phyloP scores from a whole-genome alignment of 2,329 filamentous ascomycete genomes.

The Cytospora piceicola region DNA sequence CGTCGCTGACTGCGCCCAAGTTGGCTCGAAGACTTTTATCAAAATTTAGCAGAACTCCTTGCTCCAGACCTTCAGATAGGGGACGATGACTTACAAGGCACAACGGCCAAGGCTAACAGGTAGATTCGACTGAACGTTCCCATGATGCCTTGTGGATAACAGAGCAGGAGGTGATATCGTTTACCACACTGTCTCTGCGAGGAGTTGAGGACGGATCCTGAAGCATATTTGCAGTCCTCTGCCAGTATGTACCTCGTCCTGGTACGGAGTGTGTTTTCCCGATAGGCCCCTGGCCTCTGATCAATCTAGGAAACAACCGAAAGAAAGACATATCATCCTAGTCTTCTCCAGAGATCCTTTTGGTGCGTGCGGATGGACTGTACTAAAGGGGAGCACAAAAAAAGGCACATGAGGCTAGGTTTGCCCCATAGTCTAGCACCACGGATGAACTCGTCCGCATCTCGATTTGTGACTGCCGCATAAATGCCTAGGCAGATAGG shows the following conservation, averaged over 20 bases:
- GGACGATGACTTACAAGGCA: conserved; percentile 15
- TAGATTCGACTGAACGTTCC: conserved; percentile 13
- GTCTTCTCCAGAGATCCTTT: conserved; percentile 2
- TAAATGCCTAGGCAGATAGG: not conserved
- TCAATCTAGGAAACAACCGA: conserved; percentile 5
- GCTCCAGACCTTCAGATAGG: not conserved
- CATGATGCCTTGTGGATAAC: conserved; percentile 16
- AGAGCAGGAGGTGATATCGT: conserved; percentile 8
- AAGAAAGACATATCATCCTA: not conserved
- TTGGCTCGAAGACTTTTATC: conserved; percentile 12
- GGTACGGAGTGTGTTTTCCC: conserved; percentile 5
- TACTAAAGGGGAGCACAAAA: conserved; percentile 7
- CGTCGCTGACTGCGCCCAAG: conserved; percentile 34
- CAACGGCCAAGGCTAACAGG: conserved; percentile 13
- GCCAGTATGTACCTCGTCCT: conserved; percentile 8
- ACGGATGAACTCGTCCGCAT: conserved; percentile 22
- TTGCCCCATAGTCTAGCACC: conserved; percentile 9
- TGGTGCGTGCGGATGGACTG: conserved; percentile 10
- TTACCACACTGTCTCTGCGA: conserved; percentile 2
- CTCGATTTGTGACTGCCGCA: conserved; percentile 12
- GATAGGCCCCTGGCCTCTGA: conserved; percentile 8
- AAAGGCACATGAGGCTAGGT: conserved; percentile 3
- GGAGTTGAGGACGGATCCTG: conserved; percentile 1
- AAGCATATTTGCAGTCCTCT: not conserved
- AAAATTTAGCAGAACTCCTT: not conserved